Conservation (phyloP, 495 filamentous ascomycete genomes). For the Xylaria longipes region DNA sequence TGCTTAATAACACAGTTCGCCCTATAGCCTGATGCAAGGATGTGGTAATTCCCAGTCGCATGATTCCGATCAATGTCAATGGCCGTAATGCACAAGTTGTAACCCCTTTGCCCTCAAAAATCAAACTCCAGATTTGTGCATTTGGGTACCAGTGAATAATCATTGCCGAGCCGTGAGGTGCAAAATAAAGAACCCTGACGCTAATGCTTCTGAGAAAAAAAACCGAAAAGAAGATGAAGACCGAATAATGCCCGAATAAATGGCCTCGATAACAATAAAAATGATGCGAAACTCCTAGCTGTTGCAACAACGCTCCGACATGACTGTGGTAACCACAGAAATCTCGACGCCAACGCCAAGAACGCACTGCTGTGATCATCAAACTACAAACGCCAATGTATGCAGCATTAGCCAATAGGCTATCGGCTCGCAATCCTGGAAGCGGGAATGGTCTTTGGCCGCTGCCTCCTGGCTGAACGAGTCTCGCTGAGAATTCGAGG, state of each 20-base stretch:
- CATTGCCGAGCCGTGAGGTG: slow-evolving; percentile 25
- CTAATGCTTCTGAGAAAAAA: slow-evolving; percentile 26
- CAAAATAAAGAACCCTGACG: slow-evolving; percentile 26
- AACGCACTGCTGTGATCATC: slow-evolving; percentile 39
- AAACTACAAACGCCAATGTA: slow-evolving; percentile 40
- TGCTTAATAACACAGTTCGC: slow-evolving; percentile 20
- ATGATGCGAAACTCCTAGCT: slow-evolving; percentile 21
- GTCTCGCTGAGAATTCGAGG: slow-evolving; percentile 21
- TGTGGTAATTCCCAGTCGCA: slow-evolving; percentile 8
- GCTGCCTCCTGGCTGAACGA: slow-evolving; percentile 15
- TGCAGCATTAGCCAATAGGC: slow-evolving; percentile 41
- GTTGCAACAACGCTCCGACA: slow-evolving; percentile 24
- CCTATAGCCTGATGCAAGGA: slow-evolving; percentile 7
- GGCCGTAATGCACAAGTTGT: slow-evolving; percentile 24
- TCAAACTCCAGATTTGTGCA: slow-evolving; percentile 25
- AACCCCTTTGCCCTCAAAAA: slow-evolving; percentile 16
- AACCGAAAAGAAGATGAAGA: slow-evolving; percentile 22
- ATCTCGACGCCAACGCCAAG: slow-evolving; percentile 41
- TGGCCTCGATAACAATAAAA: slow-evolving; percentile 4
- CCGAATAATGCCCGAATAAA: slow-evolving; percentile 15
- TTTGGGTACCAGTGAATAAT: slow-evolving; percentile 19
- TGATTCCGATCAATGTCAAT: slow-evolving; percentile 18
- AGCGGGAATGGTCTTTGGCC: slow-evolving; percentile 22
- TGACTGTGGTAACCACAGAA: slow-evolving; percentile 12
- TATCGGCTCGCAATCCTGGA: slow-evolving; percentile 31